phyloP scores from a whole-genome alignment of 2,329 filamentous ascomycete species.

The Claviceps monticola region DNA sequence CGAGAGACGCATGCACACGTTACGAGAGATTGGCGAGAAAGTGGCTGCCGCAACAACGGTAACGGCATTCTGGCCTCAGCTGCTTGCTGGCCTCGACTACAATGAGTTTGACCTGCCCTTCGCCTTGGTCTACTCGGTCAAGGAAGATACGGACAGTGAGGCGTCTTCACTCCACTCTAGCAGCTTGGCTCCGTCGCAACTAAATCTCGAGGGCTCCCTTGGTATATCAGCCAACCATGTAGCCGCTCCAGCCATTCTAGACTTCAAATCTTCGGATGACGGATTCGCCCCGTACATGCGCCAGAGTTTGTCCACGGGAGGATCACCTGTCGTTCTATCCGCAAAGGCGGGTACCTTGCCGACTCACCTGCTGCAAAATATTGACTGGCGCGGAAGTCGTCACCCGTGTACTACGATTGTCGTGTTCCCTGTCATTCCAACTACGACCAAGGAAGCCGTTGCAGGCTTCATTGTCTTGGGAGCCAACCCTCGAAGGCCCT shows the following conservation, averaged over 20 bases:
- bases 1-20: constrained; percentile 64
- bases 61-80: constrained; percentile 58
- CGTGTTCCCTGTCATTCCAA: constrained; percentile 67
- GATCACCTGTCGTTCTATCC: constrained; percentile 53
- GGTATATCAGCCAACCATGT: constrained; percentile 53
- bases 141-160: constrained; percentile 58
- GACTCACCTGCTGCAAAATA: constrained; percentile 45
- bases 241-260: constrained; percentile 46
- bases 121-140: constrained; percentile 61
- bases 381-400: constrained; percentile 57
- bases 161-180: constrained; percentile 58
- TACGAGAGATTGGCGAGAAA: constrained; percentile 64
- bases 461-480: constrained; percentile 70
- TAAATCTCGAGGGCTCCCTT: constrained; percentile 57
- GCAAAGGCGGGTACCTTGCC: constrained; percentile 55
- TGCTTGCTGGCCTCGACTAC: constrained; percentile 53
- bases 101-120: constrained; percentile 69
- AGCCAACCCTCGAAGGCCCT: constrained; percentile 63
- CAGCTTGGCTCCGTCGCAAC: constrained; percentile 44
- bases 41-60: constrained; percentile 61
- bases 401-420: constrained; percentile 58
- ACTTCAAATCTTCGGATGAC: constrained; percentile 54
- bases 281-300: constrained; percentile 67
- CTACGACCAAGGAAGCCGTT: constrained; percentile 53
- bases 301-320: constrained; percentile 54